A percentile compares a stretch with the other conserved stretches of the same genome.
Conservation (phyloP, 2,329 filamentous ascomycete genomes). For the Coniochaeta ligniaria region DNA sequence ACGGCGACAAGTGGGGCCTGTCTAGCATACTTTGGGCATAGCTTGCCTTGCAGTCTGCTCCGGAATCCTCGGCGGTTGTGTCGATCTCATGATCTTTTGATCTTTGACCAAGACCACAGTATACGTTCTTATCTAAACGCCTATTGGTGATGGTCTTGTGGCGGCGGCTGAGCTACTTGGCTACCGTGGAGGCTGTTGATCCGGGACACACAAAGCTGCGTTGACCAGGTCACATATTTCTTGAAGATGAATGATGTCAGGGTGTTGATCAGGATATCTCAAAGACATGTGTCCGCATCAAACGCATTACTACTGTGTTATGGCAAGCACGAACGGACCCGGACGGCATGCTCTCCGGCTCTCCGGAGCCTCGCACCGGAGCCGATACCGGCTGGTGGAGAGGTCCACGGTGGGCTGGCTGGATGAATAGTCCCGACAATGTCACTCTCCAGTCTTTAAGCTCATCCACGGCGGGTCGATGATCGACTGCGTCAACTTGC, state of each 20-base stretch:
- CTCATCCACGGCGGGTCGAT: neutral
- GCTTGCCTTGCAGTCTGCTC: neutral
- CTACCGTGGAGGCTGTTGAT: too few species aligned
- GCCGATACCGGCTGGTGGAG: neutral
- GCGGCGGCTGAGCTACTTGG: neutral
- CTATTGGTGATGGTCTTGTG: neutral
- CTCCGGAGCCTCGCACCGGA: neutral
- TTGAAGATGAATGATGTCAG: neutral
- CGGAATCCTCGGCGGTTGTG: neutral
- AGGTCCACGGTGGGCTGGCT: neutral
- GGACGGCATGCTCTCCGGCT: neutral
- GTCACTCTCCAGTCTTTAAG: neutral
- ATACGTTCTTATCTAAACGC: neutral
- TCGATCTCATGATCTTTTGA: neutral
- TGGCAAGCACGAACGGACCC: neutral
- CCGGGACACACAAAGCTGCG: too few species aligned
- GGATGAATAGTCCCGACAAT: neutral
- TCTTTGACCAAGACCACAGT: neutral
- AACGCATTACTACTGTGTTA: neutral
- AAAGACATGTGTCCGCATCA: neutral
- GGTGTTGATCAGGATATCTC: neutral
- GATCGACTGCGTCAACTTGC: neutral
- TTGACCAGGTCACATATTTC: too few species aligned
- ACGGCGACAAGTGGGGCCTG: neutral
- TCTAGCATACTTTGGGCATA: neutral